A percentile compares a stretch with the other conserved stretches of the same genome.
Evolutionary conservation across 2,329 filamentous ascomycete species (phyloP).

Genomic region (Sporothrix variecibatus): DNA sequence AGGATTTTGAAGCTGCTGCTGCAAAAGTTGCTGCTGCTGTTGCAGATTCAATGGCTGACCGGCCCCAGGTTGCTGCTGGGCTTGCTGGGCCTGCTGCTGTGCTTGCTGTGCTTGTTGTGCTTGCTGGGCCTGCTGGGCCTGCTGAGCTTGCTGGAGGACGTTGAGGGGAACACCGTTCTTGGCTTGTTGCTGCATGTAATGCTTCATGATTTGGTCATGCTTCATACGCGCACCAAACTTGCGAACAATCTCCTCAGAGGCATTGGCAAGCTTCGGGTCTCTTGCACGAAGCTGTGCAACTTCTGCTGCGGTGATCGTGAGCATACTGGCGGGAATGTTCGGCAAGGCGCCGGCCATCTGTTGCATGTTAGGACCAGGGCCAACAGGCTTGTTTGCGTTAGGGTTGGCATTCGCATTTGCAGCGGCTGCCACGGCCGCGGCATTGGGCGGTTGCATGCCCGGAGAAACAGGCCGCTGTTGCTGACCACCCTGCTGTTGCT

Average conservation of each 20-base stretch:
- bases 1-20: constrained; percentile 31
- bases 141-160: constrained; percentile 29
- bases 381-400: not conserved
- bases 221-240: constrained; percentile 24
- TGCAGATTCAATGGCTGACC: constrained; percentile 24
- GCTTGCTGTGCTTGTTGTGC: constrained; percentile 31
- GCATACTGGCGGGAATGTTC: constrained; percentile 26
- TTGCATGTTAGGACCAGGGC: constrained; percentile 6
- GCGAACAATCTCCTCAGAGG: constrained; percentile 27
- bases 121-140: constrained; percentile 35
- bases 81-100: constrained; percentile 26
- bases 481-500: constrained; percentile 18
- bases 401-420: not conserved
- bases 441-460: constrained; percentile 25
- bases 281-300: constrained; percentile 25
- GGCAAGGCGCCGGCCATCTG: constrained; percentile 24
- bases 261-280: constrained; percentile 28
- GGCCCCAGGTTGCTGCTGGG: constrained; percentile 28
- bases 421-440: not conserved
- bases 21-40: constrained; percentile 33
- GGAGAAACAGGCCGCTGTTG: constrained; percentile 29
- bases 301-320: constrained; percentile 27
- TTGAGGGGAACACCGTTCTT: constrained; percentile 21
- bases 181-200: constrained; percentile 26
- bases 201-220: constrained; percentile 28